These are phyloP conservation scores for Trematosphaeria pertusa DNA, from an alignment of 2,329 filamentous ascomycete genomes.

Conservation along the genomic window DNA sequence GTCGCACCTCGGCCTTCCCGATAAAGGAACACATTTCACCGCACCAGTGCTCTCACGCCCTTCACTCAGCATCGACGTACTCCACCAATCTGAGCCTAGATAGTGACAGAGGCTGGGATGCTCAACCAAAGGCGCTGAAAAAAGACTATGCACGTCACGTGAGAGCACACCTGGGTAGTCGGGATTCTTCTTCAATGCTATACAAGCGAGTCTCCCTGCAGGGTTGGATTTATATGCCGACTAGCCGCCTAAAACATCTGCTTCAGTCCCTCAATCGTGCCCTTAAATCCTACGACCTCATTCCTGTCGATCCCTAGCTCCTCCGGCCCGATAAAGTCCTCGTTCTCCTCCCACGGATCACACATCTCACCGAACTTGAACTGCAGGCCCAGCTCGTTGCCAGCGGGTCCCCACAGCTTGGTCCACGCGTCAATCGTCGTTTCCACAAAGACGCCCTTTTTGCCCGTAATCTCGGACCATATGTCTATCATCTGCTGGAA, in stretches of 20 bases:
- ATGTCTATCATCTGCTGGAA: conserved; percentile 33
- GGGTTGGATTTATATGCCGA: no score
- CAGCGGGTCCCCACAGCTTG: conserved; percentile 28
- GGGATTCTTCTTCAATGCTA: no score
- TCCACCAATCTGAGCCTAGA: no score
- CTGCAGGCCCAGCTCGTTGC: conserved; percentile 32
- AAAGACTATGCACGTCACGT: no score
- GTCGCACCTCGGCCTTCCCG: no score
- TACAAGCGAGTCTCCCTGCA: no score
- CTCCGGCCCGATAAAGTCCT: conserved; percentile 28
- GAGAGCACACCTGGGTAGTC: no score
- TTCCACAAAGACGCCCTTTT: conserved; percentile 31
- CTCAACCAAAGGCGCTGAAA: no score
- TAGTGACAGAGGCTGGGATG: no score
- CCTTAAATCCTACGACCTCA: conserved; percentile 33
- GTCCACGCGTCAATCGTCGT: conserved; percentile 23
- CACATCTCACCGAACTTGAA: conserved; percentile 36
- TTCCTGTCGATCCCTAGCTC: conserved; percentile 31
- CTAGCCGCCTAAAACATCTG: not conserved
- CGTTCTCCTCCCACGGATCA: conserved; percentile 32
- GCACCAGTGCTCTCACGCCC: no score
- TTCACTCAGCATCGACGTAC: no score
- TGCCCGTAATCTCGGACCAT: conserved; percentile 38
- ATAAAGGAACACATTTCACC: no score
- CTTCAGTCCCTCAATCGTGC: conserved; percentile 22